A percentile compares a stretch with the other conserved stretches of the same genome.
These are phyloP conservation scores for Globisporangium spiculum DNA, from an alignment of 352 stramenopile species.

Conservation along the genomic window DNA sequence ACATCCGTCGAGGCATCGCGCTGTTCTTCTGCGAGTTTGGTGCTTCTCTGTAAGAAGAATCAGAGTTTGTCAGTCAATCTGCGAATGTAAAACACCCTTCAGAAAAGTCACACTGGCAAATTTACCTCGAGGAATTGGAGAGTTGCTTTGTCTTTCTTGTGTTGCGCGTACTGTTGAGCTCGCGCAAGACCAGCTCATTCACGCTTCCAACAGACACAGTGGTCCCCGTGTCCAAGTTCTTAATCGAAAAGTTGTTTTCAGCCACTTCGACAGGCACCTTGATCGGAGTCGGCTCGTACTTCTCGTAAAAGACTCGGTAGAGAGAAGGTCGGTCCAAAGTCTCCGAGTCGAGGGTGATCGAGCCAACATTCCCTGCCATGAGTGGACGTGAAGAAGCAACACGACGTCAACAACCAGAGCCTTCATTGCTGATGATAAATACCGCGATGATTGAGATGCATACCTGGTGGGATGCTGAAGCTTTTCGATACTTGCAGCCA, in stretches of 20 bases:
- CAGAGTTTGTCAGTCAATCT: background rate
- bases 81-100: background rate
- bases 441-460: background rate
- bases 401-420: background rate
- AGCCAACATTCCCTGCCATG: slow-evolving; percentile 51
- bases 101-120: background rate
- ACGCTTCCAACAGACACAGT: slow-evolving; percentile 73
- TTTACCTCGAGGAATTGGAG: slow-evolving; percentile 57
- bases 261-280: slow-evolving; percentile 46
- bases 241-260: slow-evolving; percentile 73
- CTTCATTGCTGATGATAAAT: background rate
- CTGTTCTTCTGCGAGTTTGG: slow-evolving; percentile 51
- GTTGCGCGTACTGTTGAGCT: slow-evolving; percentile 55
- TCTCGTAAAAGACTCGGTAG: slow-evolving; percentile 87
- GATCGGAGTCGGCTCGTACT: slow-evolving; percentile 76
- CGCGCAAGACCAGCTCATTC: slow-evolving; percentile 74
- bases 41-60: slow-evolving; percentile 34
- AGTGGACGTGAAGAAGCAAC: background rate
- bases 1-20: slow-evolving; percentile 43
- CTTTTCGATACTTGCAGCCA: slow-evolving; percentile 87
- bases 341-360: slow-evolving; percentile 81
- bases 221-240: slow-evolving; percentile 78
- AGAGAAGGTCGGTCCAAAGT: slow-evolving; percentile 73
- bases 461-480: slow-evolving; percentile 75
- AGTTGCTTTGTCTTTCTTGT: slow-evolving; percentile 51